Conservation (phyloP, 1,139 yeast species). For the Taiozyma sp. region DNA sequence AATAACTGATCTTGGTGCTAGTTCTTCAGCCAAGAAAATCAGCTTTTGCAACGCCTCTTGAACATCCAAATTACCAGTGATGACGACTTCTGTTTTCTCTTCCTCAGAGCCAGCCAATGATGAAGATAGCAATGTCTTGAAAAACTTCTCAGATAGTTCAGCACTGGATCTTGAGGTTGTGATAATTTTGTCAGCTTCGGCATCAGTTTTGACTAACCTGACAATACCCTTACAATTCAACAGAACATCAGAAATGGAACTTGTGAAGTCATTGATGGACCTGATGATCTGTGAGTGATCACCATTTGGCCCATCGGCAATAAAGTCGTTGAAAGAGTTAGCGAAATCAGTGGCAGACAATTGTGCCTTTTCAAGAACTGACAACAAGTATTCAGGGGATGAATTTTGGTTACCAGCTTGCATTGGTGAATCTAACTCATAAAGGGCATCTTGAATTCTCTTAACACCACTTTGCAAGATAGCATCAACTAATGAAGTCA, state of each 20-base stretch:
- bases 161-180: constrained; percentile 53
- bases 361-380: constrained; percentile 67
- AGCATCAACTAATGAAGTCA: constrained; percentile 63
- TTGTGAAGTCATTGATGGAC: constrained; percentile 61
- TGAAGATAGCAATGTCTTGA: constrained; percentile 52
- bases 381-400: constrained; percentile 65
- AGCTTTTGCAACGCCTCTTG: constrained; percentile 66
- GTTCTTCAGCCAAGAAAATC: constrained; percentile 47
- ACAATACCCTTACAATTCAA: constrained; percentile 67
- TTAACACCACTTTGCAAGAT: constrained; percentile 65
- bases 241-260: constrained; percentile 60
- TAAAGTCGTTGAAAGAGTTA: constrained; percentile 65
- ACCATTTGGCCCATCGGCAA: constrained; percentile 73
- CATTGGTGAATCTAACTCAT: constrained; percentile 70
- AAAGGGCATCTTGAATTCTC: constrained; percentile 67
- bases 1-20: constrained; percentile 37
- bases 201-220: constrained; percentile 44
- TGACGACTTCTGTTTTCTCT: constrained; percentile 71
- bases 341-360: constrained; percentile 79
- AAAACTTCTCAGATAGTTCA: constrained; percentile 55
- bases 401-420: constrained; percentile 81
- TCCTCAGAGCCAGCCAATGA: constrained; percentile 49
- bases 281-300: constrained; percentile 65
- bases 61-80: constrained; percentile 67
- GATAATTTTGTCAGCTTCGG: constrained; percentile 47